Evolutionary conservation across 2,329 filamentous ascomycete species (phyloP).

Genomic region (Xylariomycetidae sp.): DNA sequence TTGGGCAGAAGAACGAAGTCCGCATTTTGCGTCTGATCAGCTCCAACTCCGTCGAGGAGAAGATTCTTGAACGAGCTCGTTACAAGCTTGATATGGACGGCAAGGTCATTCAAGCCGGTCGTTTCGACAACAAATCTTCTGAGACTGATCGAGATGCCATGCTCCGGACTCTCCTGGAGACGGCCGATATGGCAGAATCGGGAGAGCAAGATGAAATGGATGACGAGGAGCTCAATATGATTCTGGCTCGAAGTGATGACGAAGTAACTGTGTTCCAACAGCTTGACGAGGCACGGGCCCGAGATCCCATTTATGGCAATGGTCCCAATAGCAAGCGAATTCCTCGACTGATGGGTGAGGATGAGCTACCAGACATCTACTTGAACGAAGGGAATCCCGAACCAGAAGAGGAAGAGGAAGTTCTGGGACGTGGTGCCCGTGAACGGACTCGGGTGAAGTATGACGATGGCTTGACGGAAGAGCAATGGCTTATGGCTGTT

Average conservation of each 20-base stretch:
- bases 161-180: conserved; percentile 87
- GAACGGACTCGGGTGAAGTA: conserved; percentile 94
- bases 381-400: conserved; percentile 79
- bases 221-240: conserved; percentile 92
- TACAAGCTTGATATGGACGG: conserved; percentile 99
- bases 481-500: conserved; percentile 97
- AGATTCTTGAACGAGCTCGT: conserved; percentile 93
- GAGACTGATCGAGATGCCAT: conserved; percentile 98
- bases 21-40: conserved; percentile 93
- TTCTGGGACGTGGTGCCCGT: conserved; percentile 82
- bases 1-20: conserved; percentile 99
- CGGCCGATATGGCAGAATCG: conserved; percentile 63
- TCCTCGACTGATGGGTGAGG: conserved; percentile 80
- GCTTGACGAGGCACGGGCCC: conserved; percentile 71
- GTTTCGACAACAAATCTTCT: conserved; percentile 98
- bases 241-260: conserved; percentile 82
- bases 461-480: conserved; percentile 94
- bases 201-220: conserved; percentile 95
- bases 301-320: conserved; percentile 67
- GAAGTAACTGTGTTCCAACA: conserved; percentile 76
- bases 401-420: conserved; percentile 72
- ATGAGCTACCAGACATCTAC: conserved; percentile 91
- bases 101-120: conserved; percentile 98
- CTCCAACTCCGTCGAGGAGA: conserved; percentile 96
- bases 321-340: conserved; percentile 55